Conservation (phyloP, 2,329 filamentous ascomycete species). For the Colletotrichum sp. region DNA sequence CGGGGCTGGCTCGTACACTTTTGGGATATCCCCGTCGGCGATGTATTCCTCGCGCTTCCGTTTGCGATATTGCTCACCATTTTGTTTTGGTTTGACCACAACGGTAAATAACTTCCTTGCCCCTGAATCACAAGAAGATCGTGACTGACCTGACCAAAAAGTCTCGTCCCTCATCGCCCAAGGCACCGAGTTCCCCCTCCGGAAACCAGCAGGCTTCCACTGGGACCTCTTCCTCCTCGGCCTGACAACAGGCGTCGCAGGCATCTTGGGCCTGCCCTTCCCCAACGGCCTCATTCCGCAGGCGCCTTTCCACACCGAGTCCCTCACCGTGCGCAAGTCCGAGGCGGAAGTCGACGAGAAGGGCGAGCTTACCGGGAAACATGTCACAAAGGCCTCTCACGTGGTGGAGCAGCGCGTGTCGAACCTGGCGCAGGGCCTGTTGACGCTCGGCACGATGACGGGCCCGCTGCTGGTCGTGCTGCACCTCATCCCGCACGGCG, state of each 20-base stretch:
- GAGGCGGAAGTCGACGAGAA: conserved; percentile 58
- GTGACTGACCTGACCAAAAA: conserved; percentile 29
- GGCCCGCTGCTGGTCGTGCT: conserved; percentile 76
- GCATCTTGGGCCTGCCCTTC: conserved; percentile 78
- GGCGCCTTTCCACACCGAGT: conserved; percentile 81
- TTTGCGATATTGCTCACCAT: conserved; percentile 85
- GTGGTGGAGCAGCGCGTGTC: conserved; percentile 82
- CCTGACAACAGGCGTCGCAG: conserved; percentile 76
- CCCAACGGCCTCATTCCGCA: conserved; percentile 86
- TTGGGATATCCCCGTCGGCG: conserved; percentile 74
- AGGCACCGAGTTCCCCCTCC: conserved; percentile 80
- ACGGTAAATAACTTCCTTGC: no score
- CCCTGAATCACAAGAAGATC: neutral
- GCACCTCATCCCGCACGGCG: conserved; percentile 79
- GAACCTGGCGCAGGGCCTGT: conserved; percentile 77
- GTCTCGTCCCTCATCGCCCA: conserved; percentile 84
- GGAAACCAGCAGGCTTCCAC: conserved; percentile 83
- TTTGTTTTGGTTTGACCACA: conserved; percentile 90
- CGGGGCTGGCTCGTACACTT: conserved; percentile 81
- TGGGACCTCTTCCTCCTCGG: conserved; percentile 86
- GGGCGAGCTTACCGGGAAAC: conserved; percentile 60
- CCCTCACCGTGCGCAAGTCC: conserved; percentile 70
- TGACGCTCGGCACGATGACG: conserved; percentile 81
- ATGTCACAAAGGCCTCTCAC: conserved; percentile 56
- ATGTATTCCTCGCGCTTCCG: conserved; percentile 85